Base-by-base conservation (phyloP, 805 yeast genomes). In the Komagataella populi region DNA sequence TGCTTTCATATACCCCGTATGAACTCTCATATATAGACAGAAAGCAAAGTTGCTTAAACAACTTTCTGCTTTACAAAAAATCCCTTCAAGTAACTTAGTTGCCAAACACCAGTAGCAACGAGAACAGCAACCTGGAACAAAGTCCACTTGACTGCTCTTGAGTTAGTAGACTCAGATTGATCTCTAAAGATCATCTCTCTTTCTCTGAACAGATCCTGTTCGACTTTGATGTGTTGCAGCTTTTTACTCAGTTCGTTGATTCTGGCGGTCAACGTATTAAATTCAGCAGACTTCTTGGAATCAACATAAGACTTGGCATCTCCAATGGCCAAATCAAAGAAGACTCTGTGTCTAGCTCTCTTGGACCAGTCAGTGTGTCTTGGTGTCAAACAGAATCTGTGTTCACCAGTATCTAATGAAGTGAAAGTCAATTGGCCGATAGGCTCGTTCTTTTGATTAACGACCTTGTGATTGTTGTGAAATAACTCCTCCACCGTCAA, bases 31-130 rank as follows among this genome's bases (percentile, higher is more conserved):
- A 17, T 44, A 44, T 44, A 10, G 7, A 44, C 46, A 44, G 39
- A 10, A n/a, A 8, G n/a, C 10, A 30, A 4, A 14, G 8, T 8
- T 10, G 39, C 36, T 61, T 65, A 78, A 43, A 79, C 81, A 61
- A 79, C 77, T 65, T 84, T 84, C 68, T 84, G 90, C 65, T 84
- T 84, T 57, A 84, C 89, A 59, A 84, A 84, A 71, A 83, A 84
- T 16, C 83, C 70, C 70, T 83, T 80, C 69, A 84, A 74, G 62
- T 83, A 87, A 52, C 78, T 78, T 66, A 84, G 69, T 69, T 84
- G 93, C 80, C 85, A 83, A 48, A 75, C 72, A 64, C 91, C 84
- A 23, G 88, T 81, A 48, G 75, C 80, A 44, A 78, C 73, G 60
- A 84, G 72, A 3, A 81, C 85, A 46, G 80, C 46, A 54, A 83